Conservation (phyloP, 2,329 filamentous ascomycete genomes). For the Myriosclerotinia curreyana region DNA sequence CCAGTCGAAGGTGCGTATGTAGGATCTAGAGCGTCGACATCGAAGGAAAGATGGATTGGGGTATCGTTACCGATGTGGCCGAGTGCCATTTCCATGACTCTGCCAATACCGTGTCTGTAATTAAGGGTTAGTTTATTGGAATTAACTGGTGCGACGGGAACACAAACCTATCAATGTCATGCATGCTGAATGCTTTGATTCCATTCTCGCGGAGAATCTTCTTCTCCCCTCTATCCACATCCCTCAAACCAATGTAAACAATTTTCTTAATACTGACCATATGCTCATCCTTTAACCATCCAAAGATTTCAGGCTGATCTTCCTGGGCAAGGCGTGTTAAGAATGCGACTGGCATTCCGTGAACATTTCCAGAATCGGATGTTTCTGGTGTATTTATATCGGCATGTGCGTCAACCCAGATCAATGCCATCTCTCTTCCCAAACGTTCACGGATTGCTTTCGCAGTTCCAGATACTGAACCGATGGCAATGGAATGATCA, state of each 20-base stretch:
- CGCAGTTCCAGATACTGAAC: slow-evolving; percentile 82
- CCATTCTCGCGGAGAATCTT: slow-evolving; percentile 80
- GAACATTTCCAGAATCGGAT: slow-evolving; percentile 86
- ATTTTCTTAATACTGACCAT: slow-evolving; percentile 73
- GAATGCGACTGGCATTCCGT: slow-evolving; percentile 97
- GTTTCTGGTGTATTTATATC: slow-evolving; percentile 97
- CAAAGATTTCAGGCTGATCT: slow-evolving; percentile 75
- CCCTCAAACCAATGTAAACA: slow-evolving; percentile 93
- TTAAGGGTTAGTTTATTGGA: background rate
- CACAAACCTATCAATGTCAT: slow-evolving; percentile 83
- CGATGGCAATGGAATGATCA: slow-evolving; percentile 95
- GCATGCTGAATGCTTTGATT: slow-evolving; percentile 98
- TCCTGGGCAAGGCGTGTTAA: slow-evolving; percentile 79
- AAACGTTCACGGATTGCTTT: slow-evolving; percentile 82
- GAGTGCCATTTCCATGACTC: slow-evolving; percentile 97
- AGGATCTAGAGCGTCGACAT: slow-evolving; percentile 93
- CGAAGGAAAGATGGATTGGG: slow-evolving; percentile 94
- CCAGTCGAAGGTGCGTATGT: slow-evolving; percentile 96
- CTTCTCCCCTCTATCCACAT: slow-evolving; percentile 94
- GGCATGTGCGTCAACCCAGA: slow-evolving; percentile 98
- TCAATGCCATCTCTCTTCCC: slow-evolving; percentile 81
- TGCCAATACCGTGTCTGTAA: slow-evolving; percentile 80
- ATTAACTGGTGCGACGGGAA: background rate
- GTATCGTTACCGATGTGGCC: slow-evolving; percentile 92
- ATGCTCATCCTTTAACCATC: slow-evolving; percentile 78